Evolutionary conservation across 75 land plant species (phyloP).

Genomic region (Picea glauca): DNA sequence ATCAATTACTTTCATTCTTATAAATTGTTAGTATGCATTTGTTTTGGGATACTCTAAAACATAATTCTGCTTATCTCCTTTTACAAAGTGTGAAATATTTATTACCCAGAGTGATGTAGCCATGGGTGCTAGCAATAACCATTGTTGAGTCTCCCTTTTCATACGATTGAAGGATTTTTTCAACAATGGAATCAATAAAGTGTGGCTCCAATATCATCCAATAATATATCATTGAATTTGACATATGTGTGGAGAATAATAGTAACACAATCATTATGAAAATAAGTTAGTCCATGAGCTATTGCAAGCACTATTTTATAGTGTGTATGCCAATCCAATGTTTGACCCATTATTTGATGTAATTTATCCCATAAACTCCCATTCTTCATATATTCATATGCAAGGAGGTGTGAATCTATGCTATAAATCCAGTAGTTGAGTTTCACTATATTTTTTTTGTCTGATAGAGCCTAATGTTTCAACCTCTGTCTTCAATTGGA

Average conservation of each 20-base stretch:
- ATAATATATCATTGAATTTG: conserved; percentile 49
- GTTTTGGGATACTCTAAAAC: too few relatives aligned
- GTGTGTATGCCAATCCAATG: conserved; percentile 14
- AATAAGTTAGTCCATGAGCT: conserved; percentile 75
- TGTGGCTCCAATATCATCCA: conserved; percentile 65
- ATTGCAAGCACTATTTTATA: conserved; percentile 75
- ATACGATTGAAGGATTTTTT: conserved; percentile 68
- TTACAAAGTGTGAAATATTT: background rate
- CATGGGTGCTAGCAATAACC: conserved; percentile 53
- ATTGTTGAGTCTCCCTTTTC: conserved; percentile 56
- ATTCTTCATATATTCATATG: conserved; percentile 88
- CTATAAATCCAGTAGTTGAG: conserved; percentile 67
- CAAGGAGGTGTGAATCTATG: conserved; percentile 49
- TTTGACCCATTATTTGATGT: background rate
- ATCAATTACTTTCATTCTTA: too few relatives aligned
- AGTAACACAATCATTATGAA: conserved; percentile 70
- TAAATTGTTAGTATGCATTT: too few relatives aligned
- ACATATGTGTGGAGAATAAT: conserved; percentile 46
- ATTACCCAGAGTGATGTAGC: too few relatives aligned
- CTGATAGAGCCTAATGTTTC: conserved; percentile 72
- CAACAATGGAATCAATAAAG: conserved; percentile 83
- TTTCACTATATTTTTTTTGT: conserved; percentile 81
- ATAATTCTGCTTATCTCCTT: too few relatives aligned
- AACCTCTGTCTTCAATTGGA: conserved; percentile 61
- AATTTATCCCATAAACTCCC: conserved; percentile 7